Evolutionary conservation across 306 rosid genomes (phyloP), one percentile per base, ranked within the genome.

Genomic region (Quercus alba): DNA sequence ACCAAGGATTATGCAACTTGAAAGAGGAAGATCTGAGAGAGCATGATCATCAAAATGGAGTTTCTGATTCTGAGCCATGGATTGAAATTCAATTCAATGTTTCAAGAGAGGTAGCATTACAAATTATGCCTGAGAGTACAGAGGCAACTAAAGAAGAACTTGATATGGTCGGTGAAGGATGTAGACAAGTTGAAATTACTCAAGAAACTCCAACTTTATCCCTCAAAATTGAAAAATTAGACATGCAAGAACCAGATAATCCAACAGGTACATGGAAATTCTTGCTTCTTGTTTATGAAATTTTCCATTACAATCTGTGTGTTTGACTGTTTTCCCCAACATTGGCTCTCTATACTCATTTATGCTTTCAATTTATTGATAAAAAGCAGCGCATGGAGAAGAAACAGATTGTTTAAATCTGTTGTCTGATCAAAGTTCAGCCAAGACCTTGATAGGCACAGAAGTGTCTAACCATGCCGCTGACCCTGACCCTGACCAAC

Each of bases 191-290:
- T 73, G 7, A 62, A 61, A 51, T 77, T 63, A n/a, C 76, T 78
- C 82, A 77, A 49, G 87, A 62, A 72, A 72, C 52, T 73, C 78
- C 30, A 72, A 70, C 71, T 76, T 70, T 75, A 55, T 82, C 75
- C 28, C 74, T 58, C 84, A 75, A 75, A 12, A 13, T 11, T 70
- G 71, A 30, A 55, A 85, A 81, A 80, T 68, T 77, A 55, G 79
- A 71, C 31, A 38, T 10, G 66, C 81, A 81, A 80, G 83, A 87
- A 75, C 81, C 44, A 30, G 86, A 78, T 25, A 52, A 82, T 46
- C 46, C 55, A 57, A 58, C 71, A 85, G 97, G 97, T 91, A 91
- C 83, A 71, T 70, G 28, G 26, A 67, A 78, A 56, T 80, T 19
- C 87, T 78, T 80, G 74, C 82, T 78, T 80, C 74, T 59, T 52